Base-by-base conservation (phyloP, 306 rosid genomes). In the Cicer judaicum region DNA sequence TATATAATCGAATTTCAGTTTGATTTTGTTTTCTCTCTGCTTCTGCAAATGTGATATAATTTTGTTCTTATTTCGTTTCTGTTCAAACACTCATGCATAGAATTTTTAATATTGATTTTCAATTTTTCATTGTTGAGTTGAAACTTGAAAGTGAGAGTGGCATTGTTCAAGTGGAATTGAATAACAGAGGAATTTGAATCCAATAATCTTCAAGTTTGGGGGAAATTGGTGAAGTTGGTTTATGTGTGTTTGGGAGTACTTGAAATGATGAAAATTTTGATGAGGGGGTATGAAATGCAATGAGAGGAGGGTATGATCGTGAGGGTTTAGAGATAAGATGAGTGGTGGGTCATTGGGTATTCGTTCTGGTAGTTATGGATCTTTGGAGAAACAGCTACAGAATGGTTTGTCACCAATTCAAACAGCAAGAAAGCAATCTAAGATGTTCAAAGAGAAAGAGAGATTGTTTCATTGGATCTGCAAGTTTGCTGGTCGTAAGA, bases 391-490 rank as follows among this genome's bases (percentile, higher is more conserved):
- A 69, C 96, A 92, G 82, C 75, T 73, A 50, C 90, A 78, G 53
- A 92, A 78, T 67, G 90, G 86, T 60, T 66, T 88, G 24, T 79
- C 82, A 43, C 93, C 92, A 2, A 87, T 92, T 68, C 98, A 86
- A 78, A 64, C 88, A 14, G 81, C 86, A 4, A 73, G 96, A 2
- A 93, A 93, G 80, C 91, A 91, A 73, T 76, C 91, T 6, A 93
- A 93, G 81, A 89, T 90, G 98, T 39, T 85, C 19, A 93, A 93
- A 86, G 98, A 90, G 48, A 93, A 84, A 88, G 98, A 93, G 61
- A 86, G 83, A 69, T 56, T 83, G 69, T 86, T 87, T 82, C 87
- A 78, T 75, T 89, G 91, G 96, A 90, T 93, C 93, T 87, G 67
- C 82, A 93, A 93, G 88, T 82, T 90, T 77, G 95, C 92, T 52